Percentiles rank a stretch among this genome's conserved stretches.
Conservation (phyloP, 2,329 filamentous ascomycete genomes). For the Exophiala bonariae region DNA sequence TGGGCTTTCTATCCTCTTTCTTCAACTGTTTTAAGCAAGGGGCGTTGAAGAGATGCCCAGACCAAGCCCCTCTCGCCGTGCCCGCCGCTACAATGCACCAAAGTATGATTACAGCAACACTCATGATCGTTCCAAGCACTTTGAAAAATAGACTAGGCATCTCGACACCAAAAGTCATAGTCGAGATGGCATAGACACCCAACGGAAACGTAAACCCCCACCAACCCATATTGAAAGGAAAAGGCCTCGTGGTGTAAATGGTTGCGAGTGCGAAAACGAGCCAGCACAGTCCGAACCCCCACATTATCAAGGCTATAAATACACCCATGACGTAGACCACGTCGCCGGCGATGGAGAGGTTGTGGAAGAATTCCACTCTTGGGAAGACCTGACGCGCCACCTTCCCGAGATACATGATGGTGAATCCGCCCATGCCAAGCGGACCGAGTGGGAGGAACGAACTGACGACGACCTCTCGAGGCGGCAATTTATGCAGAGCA, state of each 20-base stretch:
- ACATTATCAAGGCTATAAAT: conserved; percentile 38
- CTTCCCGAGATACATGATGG: conserved; percentile 52
- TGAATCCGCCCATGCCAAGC: conserved; percentile 66
- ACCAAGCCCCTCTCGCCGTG: conserved; percentile 50
- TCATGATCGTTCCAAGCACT: conserved; percentile 57
- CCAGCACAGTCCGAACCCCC: conserved; percentile 42
- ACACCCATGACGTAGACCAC: conserved; percentile 38
- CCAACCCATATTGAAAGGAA: conserved; percentile 65
- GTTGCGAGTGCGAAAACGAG: conserved; percentile 40
- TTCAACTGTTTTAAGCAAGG: conserved; percentile 50
- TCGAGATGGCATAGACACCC: conserved; percentile 55
- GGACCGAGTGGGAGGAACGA: conserved; percentile 69
- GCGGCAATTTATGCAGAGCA: conserved; percentile 66
- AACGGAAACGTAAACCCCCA: conserved; percentile 63
- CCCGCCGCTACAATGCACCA: conserved; percentile 56
- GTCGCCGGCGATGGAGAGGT: conserved; percentile 31
- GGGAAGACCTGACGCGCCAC: conserved; percentile 43
- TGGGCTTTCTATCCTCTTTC: conserved; percentile 14
- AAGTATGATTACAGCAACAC: conserved; percentile 51
- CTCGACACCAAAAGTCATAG: conserved; percentile 46
- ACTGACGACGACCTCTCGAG: conserved; percentile 67
- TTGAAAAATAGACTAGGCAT: conserved; percentile 58
- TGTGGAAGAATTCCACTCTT: conserved; percentile 29
- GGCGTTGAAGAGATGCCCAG: conserved; percentile 54
- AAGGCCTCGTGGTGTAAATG: conserved; percentile 36